phyloP scores from a whole-genome alignment of 2,329 filamentous ascomycete species.

The Colletotrichum sp. region DNA sequence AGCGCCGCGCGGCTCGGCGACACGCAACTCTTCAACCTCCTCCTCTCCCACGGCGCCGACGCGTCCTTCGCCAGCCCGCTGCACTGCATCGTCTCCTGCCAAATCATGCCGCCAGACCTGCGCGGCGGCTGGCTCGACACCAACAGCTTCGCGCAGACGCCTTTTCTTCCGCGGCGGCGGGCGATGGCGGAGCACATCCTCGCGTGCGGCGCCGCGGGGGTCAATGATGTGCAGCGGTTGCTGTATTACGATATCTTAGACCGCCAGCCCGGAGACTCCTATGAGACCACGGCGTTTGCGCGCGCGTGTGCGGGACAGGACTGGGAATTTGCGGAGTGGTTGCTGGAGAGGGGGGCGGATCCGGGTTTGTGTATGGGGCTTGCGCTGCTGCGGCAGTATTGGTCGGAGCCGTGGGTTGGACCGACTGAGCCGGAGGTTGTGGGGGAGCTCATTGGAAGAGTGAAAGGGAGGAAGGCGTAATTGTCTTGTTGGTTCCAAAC shows the following conservation, averaged over 20 bases:
- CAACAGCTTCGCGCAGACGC: rapidly evolving
- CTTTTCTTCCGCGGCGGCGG: rapidly evolving
- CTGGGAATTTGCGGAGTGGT: not conserved
- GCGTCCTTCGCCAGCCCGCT: not conserved
- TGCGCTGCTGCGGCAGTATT: not conserved
- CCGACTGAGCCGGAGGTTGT: not conserved
- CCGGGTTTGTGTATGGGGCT: not conserved
- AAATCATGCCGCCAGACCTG: not conserved
- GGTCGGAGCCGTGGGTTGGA: not conserved
- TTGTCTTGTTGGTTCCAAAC: not conserved
- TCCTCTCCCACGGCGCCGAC: not conserved
- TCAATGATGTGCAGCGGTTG: not conserved
- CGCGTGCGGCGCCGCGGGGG: not conserved
- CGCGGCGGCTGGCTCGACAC: not conserved
- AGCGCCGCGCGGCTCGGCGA: not conserved
- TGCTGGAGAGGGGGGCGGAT: not conserved
- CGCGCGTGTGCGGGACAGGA: not conserved
- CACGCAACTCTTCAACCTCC: not conserved
- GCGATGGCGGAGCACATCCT: not conserved
- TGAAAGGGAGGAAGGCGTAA: not conserved
- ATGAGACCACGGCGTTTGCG: not conserved
- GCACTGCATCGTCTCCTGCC: not conserved
- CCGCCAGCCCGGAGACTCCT: not conserved
- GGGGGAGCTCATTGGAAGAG: not conserved
- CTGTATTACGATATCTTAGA: not conserved